These are phyloP conservation scores for Scedosporium boydii DNA, from an alignment of 2,329 filamentous ascomycete genomes.

Conservation along the genomic window DNA sequence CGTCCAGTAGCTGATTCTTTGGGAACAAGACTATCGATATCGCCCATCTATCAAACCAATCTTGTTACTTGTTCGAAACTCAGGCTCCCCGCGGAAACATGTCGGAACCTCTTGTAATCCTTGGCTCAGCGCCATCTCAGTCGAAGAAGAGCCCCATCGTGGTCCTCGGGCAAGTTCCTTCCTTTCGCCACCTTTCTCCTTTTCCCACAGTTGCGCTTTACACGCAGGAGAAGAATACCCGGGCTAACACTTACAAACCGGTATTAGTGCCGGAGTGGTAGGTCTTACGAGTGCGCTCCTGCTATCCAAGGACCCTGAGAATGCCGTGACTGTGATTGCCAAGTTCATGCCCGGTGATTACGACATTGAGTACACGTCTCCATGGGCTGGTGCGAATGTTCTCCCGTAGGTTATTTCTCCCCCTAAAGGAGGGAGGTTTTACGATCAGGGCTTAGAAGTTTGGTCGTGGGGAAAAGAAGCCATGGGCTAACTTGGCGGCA, in stretches of 20 bases:
- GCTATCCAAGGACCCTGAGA: slow-evolving; percentile 32
- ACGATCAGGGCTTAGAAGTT: neutral
- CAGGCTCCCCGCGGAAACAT: neutral
- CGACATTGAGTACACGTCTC: slow-evolving; percentile 81
- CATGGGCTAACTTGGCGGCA: slow-evolving; percentile 4
- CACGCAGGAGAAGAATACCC: neutral
- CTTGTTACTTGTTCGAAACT: neutral
- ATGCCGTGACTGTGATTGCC: slow-evolving; percentile 59
- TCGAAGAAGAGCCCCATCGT: neutral
- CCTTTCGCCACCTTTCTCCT: neutral
- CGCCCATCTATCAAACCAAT: neutral
- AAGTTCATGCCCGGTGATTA: slow-evolving; percentile 94
- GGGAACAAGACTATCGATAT: neutral
- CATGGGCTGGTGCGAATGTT: slow-evolving; percentile 80
- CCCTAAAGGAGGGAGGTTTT: no score
- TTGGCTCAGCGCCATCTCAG: neutral
- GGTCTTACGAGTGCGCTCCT: slow-evolving; percentile 42
- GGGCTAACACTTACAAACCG: neutral
- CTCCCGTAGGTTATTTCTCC: slow-evolving; percentile 49
- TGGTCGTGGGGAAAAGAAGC: slow-evolving; percentile 2
- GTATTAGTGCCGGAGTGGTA: slow-evolving; percentile 35
- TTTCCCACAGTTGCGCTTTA: neutral
- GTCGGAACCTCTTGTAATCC: neutral
- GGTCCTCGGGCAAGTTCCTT: slow-evolving; percentile 4
- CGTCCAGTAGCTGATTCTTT: neutral